Evolutionary conservation across 2,329 filamentous ascomycete genomes (phyloP), one percentile per base, ranked within the genome.

Genomic region (Ascochyta rabiei): DNA sequence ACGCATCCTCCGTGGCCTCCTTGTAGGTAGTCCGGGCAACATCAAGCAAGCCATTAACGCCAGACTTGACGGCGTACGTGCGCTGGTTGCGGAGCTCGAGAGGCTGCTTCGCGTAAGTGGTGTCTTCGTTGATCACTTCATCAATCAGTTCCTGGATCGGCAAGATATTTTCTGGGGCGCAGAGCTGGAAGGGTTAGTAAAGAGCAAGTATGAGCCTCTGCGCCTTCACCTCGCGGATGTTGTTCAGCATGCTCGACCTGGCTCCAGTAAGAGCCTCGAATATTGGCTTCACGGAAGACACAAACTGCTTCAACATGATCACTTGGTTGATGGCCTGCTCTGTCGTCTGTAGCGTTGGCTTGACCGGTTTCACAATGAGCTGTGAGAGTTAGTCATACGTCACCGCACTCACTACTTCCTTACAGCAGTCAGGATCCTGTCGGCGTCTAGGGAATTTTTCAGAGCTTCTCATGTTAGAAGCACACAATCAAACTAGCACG

Each of bases 11-110:
- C 5, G 88, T 95, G 1, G 89, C 86, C 71, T 98, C 93, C 65
- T 95, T 96, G 76, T 95, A 97, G 0, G 91, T 91, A 66, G 92
- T 89, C 5, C 93, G 85, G 30, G 91, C 90, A 33, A 97, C 89
- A 75, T 97, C 93, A 4, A 98, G 84, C 52, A 97, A 83, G 2
- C 90, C 90, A 64, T 91, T 92, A 37, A 95, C 86, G 0, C 91
- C 90, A 40, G 91, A 86, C 83, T 89, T 95, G 28, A 98, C 88
- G 19, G 93, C 93, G 76, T 96, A 97, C 0, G 89, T 90, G 59
- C 93, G 83, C 70, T 98, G 93, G 57, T 97, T 96, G 13, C 93
- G 85, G 52, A 96, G 80, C 58, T 97, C 93, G 4, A 98, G 81
- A 0, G 95, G 89, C 19, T 88, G 86, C 41, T 83, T 90, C 54